Evolutionary conservation across 23 red algal species (phyloP), one percentile per base, ranked within the genome.

Genomic region (Cyanidiococcus yangmingshanensis): DNA sequence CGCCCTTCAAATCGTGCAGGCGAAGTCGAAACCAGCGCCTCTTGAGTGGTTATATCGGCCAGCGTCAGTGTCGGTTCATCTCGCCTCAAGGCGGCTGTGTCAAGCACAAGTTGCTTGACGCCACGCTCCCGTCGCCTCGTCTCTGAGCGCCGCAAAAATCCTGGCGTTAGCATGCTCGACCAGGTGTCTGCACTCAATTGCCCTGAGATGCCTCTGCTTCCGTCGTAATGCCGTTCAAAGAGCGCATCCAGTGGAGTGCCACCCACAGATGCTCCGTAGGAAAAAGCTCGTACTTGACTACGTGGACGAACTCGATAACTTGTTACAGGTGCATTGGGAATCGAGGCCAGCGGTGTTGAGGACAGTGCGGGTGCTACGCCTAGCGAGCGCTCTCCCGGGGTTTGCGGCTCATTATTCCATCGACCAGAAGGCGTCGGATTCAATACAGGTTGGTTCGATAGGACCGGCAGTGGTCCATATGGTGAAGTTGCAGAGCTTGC

Each of bases 61-160:
- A 71, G 63, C 63, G 63, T 71, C 63, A 71, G 27, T 35, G 32
- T 25, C 63, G 63, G 63, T 71, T 71, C 63, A 29, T 12, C 32
- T 25, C 32, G 63, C 21, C 45, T 21, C 21, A 15, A 21, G 7
- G 45, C 45, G 45, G 45, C 45, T 54, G 45, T 21, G 45, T 54
- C 45, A 7, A 7, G 63, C 12, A 71, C 27, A 12, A 71, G 32
- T 29, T 71, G 63, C 63, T 30, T 71, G n/a, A 71, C 27, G n/a
- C n/a, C 27, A 17, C 63, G 63, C 7, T 71, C 63, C 21, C 12
- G 45, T 54, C 21, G 7, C 12, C 45, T 21, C 7, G 7, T 54
- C 45, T 54, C 45, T 7, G 45, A 15, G 12, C 21, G 45, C 12
- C 45, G 45, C n/a, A 25, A 29, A 29, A 12, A 29, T 35, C 63